phyloP scores from a whole-genome alignment of 2,329 filamentous ascomycete species.

The Alternaria arborescens region DNA sequence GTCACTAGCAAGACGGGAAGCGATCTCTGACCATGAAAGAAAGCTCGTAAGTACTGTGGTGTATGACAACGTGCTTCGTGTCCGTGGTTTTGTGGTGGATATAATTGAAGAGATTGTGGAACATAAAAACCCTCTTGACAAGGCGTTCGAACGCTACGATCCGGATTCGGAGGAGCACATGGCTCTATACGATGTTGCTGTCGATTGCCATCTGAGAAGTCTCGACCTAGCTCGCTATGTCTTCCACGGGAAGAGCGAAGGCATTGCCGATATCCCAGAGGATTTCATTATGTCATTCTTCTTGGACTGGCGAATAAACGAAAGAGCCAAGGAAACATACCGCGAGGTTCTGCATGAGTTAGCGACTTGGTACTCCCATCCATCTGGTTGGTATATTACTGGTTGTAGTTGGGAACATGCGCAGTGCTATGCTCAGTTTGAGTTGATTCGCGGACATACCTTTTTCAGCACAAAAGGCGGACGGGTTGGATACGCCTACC shows the following conservation, averaged over 20 bases:
- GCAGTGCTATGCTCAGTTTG: rapidly evolving
- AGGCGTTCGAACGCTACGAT: rapidly evolving
- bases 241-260: neutral
- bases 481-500: neutral
- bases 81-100: too few relatives aligned
- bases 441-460: neutral
- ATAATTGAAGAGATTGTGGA: neutral
- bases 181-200: rapidly evolving
- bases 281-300: neutral
- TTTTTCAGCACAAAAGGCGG: neutral
- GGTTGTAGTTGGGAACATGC: neutral
- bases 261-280: neutral
- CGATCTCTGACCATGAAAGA: rapidly evolving
- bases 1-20: too few relatives aligned
- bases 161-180: rapidly evolving
- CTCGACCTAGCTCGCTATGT: neutral
- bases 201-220: rapidly evolving
- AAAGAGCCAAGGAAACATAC: neutral
- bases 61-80: too few relatives aligned
- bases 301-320: rapidly evolving
- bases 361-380: neutral
- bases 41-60: too few relatives aligned
- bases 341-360: rapidly evolving
- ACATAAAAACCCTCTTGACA: neutral
- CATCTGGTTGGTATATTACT: too few relatives aligned